Base-by-base conservation (phyloP, 768 basidiomycete genomes). In the Gelatoporia subvermispora region DNA sequence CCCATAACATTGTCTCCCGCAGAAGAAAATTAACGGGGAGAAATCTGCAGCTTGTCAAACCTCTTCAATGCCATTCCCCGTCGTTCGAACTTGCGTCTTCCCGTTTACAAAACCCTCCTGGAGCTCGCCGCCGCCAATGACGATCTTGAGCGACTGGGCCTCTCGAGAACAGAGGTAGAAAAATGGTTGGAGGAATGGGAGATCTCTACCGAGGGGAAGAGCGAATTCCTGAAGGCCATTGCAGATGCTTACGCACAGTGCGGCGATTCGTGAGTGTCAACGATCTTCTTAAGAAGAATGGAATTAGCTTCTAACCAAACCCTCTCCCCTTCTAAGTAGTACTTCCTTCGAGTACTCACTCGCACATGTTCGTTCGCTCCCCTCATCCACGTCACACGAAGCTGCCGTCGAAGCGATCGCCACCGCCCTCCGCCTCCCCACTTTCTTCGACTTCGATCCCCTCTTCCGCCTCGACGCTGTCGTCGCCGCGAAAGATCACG, bases 151-250 rank as follows among this genome's bases (percentile, higher is more conserved):
- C 65, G 75, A 8, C 74, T 93, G 8, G 76, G 78, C 41, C 69
- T 90, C 35, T 74, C 77, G 39, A 75, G 72, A 58, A 52, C 71
- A 2, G 78, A 80, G 47, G 75, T 91, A n/a, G 79, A 88, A 61
- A 81, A 75, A 60, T 91, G 88, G 88, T 62, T 89, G 22, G 72
- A 76, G 15, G 87, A 90, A 57, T 91, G 89, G 89, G 74, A 76
- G 16, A 70, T 88, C 47, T 68, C 80, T 2, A 54, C 72, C 4
- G 76, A 80, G 45, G 78, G 85, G 50, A 87, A 85, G 60, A 73
- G 77, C 45, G 67, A 68, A 2, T 87, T 91, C 65, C 65, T 88
- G 40, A 83, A 85, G 57, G 71, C 65, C 3, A 72, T 92, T 46
- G 78, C 78, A 0, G 76, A 79, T 53, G 75, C 78, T 3, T 83